Evolutionary conservation across 2,329 filamentous ascomycete genomes (phyloP).

Genomic region (Colletotrichum plurivorum): DNA sequence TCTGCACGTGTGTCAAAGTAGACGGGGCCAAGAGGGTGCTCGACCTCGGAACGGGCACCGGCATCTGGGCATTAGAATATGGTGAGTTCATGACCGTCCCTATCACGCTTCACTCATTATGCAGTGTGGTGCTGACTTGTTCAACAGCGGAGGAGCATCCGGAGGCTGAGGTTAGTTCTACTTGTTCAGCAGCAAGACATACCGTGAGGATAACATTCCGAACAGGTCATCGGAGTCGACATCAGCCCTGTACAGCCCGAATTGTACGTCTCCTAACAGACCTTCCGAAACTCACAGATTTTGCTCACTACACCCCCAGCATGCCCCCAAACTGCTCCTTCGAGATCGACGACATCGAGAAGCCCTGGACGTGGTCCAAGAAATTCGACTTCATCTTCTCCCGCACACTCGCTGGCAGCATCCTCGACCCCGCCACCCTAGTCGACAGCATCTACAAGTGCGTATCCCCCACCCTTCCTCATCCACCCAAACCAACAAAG

Average conservation of each 20-base stretch:
- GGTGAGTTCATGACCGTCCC: slow-evolving; percentile 31
- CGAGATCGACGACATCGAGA: slow-evolving; percentile 55
- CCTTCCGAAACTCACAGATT: rapidly evolving
- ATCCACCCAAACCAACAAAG: background rate
- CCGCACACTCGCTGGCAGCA: slow-evolving; percentile 49
- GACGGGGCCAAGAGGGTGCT: slow-evolving; percentile 42
- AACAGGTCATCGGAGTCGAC: slow-evolving; percentile 37
- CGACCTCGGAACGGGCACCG: slow-evolving; percentile 46
- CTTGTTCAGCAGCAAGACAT: background rate
- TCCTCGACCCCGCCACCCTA: slow-evolving; percentile 46
- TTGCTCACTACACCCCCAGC: slow-evolving; percentile 8
- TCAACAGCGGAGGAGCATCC: slow-evolving; percentile 47
- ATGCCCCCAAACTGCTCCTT: slow-evolving; percentile 63
- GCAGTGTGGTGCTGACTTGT: too few species aligned
- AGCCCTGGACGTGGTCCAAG: slow-evolving; percentile 50
- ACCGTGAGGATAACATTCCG: background rate
- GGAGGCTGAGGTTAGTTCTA: slow-evolving; percentile 45
- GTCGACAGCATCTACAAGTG: slow-evolving; percentile 45
- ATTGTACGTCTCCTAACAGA: slow-evolving; percentile 3
- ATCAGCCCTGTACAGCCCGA: slow-evolving; percentile 38
- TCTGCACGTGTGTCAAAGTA: slow-evolving; percentile 47
- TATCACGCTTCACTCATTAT: too few species aligned
- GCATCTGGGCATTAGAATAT: slow-evolving; percentile 47
- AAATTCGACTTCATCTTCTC: slow-evolving; percentile 54
- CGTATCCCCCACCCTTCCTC: background rate